Base-by-base conservation (phyloP, 768 basidiomycete genomes). In the Fibroporia radiculosa region DNA sequence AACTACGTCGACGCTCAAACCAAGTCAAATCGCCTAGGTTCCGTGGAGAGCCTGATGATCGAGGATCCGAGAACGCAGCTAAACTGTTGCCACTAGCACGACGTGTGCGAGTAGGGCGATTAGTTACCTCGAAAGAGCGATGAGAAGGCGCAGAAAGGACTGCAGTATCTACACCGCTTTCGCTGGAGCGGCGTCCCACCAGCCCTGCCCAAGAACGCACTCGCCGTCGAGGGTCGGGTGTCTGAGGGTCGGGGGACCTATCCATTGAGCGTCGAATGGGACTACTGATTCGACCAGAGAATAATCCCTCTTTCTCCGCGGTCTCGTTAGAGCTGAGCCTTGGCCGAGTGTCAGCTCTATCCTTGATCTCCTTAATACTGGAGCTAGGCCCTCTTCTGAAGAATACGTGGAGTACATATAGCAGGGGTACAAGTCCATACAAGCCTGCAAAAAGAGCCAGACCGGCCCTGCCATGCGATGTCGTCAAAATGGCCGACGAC, bases 21-120 rank as follows among this genome's bases (percentile, higher is more conserved):
- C 88, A 90, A 57, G 85, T 85, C 40, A 85, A 68, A 56, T 90
- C 84, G 24, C 78, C 77, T 29, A 87, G 65, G 49, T 73, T 79
- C 45, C 77, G 68, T 24, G 75, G 68, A 13, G 70, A 59, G 29
- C 49, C 67, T 56, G 56, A 74, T 55, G 60, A 65, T 56, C 59
- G 69, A 50, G 55, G 80, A 70, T 66, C 60, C 16, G 59, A 54
- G 41, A 57, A 67, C 35, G 62, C 66, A 23, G 62, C 59, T 18
- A 71, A 60, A 23, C 70, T 70, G 29, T 70, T 67, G 18, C 56
- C 64, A 37, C 73, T 75, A 13, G 62, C 73, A 67, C 77, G 76
- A 64, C 55, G 82, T 68, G 55, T 69, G 62, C 57, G 79, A 58
- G 55, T 68, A 57, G 62, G 72, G 57, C 73, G 65, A 52, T 74